Evolutionary conservation across 192 early-diverging fungal genomes (phyloP).

Genomic region (Backusella parvicylindrica): DNA sequence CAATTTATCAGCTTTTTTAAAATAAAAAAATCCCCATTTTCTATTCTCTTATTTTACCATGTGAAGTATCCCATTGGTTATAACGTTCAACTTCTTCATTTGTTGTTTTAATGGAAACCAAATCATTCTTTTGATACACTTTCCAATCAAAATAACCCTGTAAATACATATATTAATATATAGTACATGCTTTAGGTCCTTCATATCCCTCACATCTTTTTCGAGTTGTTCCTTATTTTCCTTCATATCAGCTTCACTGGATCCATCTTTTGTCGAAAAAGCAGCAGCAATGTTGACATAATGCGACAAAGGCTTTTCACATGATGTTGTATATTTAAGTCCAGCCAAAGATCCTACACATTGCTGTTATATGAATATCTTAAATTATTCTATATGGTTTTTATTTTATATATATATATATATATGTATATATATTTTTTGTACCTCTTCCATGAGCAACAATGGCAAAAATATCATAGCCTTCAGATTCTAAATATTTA

Average conservation of each 20-base stretch:
- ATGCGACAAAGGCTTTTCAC: slow-evolving; percentile 29
- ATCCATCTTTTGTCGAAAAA: slow-evolving; percentile 18
- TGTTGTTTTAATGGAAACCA: slow-evolving; percentile 2
- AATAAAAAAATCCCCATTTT: no score
- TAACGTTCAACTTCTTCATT: slow-evolving; percentile 19
- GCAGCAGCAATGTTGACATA: slow-evolving; percentile 28
- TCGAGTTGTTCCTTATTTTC: slow-evolving; percentile 5
- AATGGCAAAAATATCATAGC: slow-evolving; percentile 25
- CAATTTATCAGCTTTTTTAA: not conserved
- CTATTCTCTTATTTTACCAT: slow-evolving; percentile 4
- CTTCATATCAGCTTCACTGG: not conserved
- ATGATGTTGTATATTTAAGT: slow-evolving; percentile 33
- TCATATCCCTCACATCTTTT: not conserved
- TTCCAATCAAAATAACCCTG: slow-evolving; percentile 30
- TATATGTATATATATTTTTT: not conserved
- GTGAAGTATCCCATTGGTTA: slow-evolving; percentile 23
- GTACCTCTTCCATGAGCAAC: slow-evolving; percentile 29
- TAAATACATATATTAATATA: not conserved
- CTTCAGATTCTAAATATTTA: slow-evolving; percentile 19
- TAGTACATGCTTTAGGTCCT: not conserved
- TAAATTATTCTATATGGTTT: not conserved
- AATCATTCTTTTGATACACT: slow-evolving; percentile 7
- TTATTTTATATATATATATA: not conserved
- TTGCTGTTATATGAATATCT: not conserved
- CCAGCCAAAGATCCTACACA: slow-evolving; percentile 27